A percentile compares a stretch with the other conserved stretches of the same genome.
Conservation (phyloP, 2,329 filamentous ascomycete species). For the Pezicula neosporulosa region DNA sequence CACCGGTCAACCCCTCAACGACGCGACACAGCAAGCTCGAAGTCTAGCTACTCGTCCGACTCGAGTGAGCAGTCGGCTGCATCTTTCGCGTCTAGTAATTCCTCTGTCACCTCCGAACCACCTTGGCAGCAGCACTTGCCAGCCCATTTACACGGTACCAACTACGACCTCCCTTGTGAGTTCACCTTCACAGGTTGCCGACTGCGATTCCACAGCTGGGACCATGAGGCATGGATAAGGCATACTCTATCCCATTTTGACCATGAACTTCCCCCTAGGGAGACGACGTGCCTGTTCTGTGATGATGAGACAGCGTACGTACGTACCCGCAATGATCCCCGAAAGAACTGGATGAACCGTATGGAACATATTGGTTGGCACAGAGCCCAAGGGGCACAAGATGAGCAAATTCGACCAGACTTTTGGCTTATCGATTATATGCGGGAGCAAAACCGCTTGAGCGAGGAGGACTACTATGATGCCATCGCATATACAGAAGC, state of each 20-base stretch:
- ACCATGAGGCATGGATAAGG: slow-evolving; percentile 40
- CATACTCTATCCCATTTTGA: slow-evolving; percentile 41
- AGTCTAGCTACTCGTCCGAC: too few relatives aligned
- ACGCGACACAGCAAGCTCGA: too few relatives aligned
- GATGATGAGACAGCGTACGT: slow-evolving; percentile 21
- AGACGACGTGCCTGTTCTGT: slow-evolving; percentile 49
- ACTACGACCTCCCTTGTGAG: slow-evolving; percentile 21
- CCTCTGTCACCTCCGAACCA: not conserved
- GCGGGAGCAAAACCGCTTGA: slow-evolving; percentile 24
- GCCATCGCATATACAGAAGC: slow-evolving; percentile 15
- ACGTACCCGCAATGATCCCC: slow-evolving; percentile 2
- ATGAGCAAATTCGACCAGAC: slow-evolving; percentile 33
- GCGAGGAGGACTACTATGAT: slow-evolving; percentile 11
- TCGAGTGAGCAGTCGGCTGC: slow-evolving; percentile 5
- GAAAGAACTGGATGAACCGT: slow-evolving; percentile 26
- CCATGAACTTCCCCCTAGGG: slow-evolving; percentile 24
- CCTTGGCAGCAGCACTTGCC: not conserved
- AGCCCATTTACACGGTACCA: not conserved
- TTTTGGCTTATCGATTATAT: slow-evolving; percentile 38
- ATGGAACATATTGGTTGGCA: slow-evolving; percentile 50
- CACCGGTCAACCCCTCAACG: too few relatives aligned
- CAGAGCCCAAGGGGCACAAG: slow-evolving; percentile 17
- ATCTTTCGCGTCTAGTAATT: not conserved
- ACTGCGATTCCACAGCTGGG: slow-evolving; percentile 32
- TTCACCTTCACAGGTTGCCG: slow-evolving; percentile 30